These are phyloP conservation scores for Saccharomycopsis sp. DNA, from an alignment of 805 yeast genomes.

Conservation along the genomic window DNA sequence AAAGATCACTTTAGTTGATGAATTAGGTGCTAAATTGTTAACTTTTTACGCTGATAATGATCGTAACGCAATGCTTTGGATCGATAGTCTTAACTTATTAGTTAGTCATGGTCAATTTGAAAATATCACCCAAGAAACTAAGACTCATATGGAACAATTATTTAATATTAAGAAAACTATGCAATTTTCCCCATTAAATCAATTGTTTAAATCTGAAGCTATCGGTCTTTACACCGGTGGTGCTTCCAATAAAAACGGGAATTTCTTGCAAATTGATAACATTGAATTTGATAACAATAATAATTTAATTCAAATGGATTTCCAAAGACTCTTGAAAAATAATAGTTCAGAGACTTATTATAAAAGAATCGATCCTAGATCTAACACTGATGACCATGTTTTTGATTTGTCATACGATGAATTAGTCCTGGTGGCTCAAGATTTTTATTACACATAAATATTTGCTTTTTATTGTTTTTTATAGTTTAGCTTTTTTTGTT, in stretches of 20 bases:
- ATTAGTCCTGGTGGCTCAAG: slow-evolving; percentile 7
- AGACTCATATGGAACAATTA: slow-evolving; percentile 13
- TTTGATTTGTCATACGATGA: slow-evolving; percentile 20
- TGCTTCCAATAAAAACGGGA: neutral
- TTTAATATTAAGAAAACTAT: slow-evolving; percentile 12
- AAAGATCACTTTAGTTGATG: slow-evolving; percentile 2
- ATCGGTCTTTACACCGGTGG: neutral
- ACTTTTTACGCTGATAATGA: slow-evolving; percentile 10
- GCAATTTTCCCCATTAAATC: slow-evolving; percentile 13
- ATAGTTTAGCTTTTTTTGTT: neutral
- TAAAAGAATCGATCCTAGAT: neutral
- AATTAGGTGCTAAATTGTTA: slow-evolving; percentile 5
- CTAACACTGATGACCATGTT: neutral
- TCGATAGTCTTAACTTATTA: slow-evolving; percentile 10
- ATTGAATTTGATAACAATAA: slow-evolving; percentile 6
- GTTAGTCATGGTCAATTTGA: slow-evolving; percentile 5
- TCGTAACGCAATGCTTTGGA: slow-evolving; percentile 10
- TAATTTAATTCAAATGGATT: slow-evolving; percentile 2
- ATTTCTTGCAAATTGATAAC: slow-evolving; percentile 14
- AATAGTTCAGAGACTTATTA: neutral
- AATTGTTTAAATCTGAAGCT: slow-evolving; percentile 4
- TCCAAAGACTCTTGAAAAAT: slow-evolving; percentile 1
- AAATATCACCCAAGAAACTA: slow-evolving; percentile 8
- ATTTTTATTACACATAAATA: neutral
- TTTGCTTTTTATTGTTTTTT: neutral